phyloP scores from a whole-genome alignment of 371 early-diverging fungal species.

The Blakeslea trispora region DNA sequence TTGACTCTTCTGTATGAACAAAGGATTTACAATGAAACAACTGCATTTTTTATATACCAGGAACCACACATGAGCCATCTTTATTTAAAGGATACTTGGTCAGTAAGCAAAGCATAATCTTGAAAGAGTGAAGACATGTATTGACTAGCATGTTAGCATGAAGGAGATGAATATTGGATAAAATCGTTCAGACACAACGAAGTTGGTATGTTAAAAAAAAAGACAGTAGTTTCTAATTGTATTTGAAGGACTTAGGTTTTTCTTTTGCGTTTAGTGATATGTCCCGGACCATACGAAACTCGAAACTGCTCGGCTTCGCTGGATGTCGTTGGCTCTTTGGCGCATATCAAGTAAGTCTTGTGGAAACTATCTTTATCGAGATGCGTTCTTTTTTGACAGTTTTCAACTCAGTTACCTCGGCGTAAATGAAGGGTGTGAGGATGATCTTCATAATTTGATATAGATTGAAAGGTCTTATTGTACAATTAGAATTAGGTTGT shows the following conservation, averaged over 20 bases:
- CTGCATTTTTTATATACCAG: too few relatives aligned
- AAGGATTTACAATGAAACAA: too few relatives aligned
- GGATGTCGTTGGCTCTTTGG: background rate
- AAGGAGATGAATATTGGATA: conserved; percentile 13
- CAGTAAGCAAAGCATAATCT: background rate
- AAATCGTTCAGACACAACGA: background rate
- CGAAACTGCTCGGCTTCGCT: conserved; percentile 7
- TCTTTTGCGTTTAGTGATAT: background rate
- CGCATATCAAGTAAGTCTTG: background rate
- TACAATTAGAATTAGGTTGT: background rate
- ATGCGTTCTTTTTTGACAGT: too few relatives aligned
- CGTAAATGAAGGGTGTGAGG: background rate
- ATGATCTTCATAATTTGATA: background rate
- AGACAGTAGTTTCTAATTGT: background rate
- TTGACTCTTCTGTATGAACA: too few relatives aligned
- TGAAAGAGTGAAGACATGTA: background rate
- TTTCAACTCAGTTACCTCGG: background rate
- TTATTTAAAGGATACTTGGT: conserved; percentile 5
- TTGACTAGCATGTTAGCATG: conserved; percentile 4
- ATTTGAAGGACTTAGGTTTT: background rate
- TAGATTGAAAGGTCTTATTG: background rate
- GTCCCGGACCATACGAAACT: conserved; percentile 10
- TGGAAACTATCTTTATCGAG: too few relatives aligned
- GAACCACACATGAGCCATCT: conserved; percentile 2
- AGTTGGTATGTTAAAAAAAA: background rate